phyloP scores from a whole-genome alignment of 164 flowering plant species.

The Pachysandra terminalis region DNA sequence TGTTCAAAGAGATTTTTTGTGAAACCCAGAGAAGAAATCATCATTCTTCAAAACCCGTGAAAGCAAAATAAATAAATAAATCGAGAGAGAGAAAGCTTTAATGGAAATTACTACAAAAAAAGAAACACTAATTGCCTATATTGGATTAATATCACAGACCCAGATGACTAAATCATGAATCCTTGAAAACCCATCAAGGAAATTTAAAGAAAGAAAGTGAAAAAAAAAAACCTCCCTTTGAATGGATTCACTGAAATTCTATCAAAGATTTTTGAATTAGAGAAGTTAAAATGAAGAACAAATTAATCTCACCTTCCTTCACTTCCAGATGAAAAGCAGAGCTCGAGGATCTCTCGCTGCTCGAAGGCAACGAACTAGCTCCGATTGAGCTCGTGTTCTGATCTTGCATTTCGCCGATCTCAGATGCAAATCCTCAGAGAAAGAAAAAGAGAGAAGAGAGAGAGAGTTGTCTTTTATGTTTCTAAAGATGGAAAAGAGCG shows the following conservation, averaged over 20 bases:
- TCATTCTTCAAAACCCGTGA: no score
- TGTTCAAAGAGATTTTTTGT: no score
- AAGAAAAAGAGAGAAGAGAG: not conserved
- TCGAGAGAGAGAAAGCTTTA: no score
- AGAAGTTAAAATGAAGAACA: not conserved
- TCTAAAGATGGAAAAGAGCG: conserved; percentile 44
- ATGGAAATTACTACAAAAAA: no score
- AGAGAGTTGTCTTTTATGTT: conserved; percentile 4
- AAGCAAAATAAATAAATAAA: no score
- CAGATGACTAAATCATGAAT: conserved; percentile 5
- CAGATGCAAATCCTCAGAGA: not conserved
- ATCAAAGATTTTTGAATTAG: not conserved
- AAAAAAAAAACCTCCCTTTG: no score
- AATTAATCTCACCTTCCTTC: conserved; percentile 75
- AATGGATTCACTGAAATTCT: no score
- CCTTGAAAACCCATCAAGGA: not conserved
- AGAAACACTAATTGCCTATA: not conserved
- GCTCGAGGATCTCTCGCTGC: conserved; percentile 95
- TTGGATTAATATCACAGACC: not conserved
- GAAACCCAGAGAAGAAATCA: no score
- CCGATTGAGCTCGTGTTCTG: conserved; percentile 63
- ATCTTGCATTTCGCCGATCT: conserved; percentile 54
- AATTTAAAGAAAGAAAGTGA: not conserved
- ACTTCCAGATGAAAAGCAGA: conserved; percentile 76
- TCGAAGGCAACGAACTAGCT: conserved; percentile 78